phyloP scores from a whole-genome alignment of 768 basidiomycete genomes.

The Fibroporia radiculosa region DNA sequence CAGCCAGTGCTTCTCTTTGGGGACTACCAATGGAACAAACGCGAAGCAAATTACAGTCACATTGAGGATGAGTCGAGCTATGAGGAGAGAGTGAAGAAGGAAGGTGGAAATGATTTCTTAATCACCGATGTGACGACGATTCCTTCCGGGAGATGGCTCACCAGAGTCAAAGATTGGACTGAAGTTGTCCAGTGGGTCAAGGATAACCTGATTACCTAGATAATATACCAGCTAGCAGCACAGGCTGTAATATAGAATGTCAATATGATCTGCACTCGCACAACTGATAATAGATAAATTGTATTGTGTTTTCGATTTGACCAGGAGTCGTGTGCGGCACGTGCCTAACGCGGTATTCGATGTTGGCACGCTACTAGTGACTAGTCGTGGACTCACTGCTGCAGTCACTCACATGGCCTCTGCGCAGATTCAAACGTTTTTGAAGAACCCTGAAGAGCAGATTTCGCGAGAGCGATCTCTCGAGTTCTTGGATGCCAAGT shows the following conservation, averaged over 20 bases:
- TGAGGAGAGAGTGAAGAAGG: conserved; percentile 38
- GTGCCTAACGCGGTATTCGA: too few relatives aligned
- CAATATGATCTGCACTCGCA: too few relatives aligned
- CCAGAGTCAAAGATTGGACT: conserved; percentile 55
- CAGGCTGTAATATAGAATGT: too few relatives aligned
- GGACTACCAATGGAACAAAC: conserved; percentile 68
- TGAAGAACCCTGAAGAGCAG: conserved; percentile 37
- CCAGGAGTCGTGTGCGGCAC: too few relatives aligned
- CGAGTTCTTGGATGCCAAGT: conserved; percentile 36
- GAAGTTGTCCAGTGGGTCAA: conserved; percentile 46
- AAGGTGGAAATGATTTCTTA: conserved; percentile 48
- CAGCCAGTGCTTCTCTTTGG: conserved; percentile 68
- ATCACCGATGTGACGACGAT: conserved; percentile 41
- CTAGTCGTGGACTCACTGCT: too few relatives aligned
- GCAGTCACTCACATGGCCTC: conserved; percentile 40
- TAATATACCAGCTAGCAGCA: background rate
- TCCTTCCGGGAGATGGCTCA: conserved; percentile 40
- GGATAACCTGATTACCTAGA: conserved; percentile 6
- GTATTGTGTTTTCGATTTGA: too few relatives aligned
- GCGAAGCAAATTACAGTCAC: conserved; percentile 39
- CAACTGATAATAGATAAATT: too few relatives aligned
- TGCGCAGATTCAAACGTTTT: conserved; percentile 38
- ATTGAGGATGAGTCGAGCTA: conserved; percentile 47
- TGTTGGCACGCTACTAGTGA: too few relatives aligned
- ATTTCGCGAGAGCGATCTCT: conserved; percentile 28